Percentiles rank a stretch among this genome's conserved stretches.
Conservation (phyloP, 1,284 basidiomycete species). For the Microbotryum intermedium region DNA sequence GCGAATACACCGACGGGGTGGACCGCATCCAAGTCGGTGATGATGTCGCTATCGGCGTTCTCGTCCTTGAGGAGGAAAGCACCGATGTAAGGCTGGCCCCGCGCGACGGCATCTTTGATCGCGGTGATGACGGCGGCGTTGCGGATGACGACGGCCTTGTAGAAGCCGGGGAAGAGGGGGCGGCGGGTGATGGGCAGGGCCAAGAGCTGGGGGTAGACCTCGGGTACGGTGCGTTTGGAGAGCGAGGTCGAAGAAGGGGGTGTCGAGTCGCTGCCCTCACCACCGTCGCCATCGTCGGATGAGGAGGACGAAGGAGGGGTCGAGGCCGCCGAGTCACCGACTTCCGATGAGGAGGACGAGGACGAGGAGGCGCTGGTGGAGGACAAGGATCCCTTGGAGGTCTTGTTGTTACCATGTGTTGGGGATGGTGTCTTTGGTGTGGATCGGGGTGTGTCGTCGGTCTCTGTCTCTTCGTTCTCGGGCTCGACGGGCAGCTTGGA, state of each 20-base stretch:
- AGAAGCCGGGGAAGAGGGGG: conserved; percentile 94
- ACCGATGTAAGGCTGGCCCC: conserved; percentile 94
- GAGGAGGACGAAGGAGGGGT: not conserved
- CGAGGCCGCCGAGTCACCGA: too few relatives aligned
- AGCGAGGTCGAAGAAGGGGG: conserved; percentile 3
- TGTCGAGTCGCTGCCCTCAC: not conserved
- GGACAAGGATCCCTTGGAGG: too few relatives aligned
- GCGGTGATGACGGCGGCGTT: conserved; percentile 87
- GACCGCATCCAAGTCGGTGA: conserved; percentile 77
- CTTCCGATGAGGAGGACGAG: too few relatives aligned
- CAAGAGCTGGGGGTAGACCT: conserved; percentile 77
- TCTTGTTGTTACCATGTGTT: too few relatives aligned
- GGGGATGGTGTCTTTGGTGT: too few relatives aligned
- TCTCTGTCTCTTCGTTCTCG: too few relatives aligned
- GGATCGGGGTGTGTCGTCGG: too few relatives aligned
- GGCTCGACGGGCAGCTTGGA: too few relatives aligned
- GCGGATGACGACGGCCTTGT: conserved; percentile 89
- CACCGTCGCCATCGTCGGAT: not conserved
- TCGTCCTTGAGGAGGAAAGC: conserved; percentile 97
- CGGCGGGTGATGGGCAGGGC: conserved; percentile 92
- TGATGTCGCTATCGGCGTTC: conserved; percentile 84
- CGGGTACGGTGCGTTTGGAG: conserved; percentile 21
- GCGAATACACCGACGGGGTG: conserved; percentile 94
- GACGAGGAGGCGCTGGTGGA: too few relatives aligned
- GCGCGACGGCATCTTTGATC: conserved; percentile 92